These are phyloP conservation scores for Phlyctochytrium arcticum DNA, from an alignment of 192 early-diverging fungal genomes.

Conservation along the genomic window DNA sequence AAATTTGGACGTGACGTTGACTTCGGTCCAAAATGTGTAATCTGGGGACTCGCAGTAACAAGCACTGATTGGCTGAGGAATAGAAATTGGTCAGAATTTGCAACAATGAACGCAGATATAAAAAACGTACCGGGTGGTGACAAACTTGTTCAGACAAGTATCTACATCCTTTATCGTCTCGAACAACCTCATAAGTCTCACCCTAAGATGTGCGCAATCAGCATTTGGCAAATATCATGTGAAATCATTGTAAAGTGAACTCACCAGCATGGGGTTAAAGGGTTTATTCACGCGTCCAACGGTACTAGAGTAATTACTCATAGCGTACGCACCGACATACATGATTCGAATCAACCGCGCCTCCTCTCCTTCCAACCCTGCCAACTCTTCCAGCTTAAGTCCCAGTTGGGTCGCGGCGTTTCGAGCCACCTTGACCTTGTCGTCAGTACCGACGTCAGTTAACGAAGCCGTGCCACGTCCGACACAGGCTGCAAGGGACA, in stretches of 20 bases:
- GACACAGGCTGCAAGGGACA: constrained; percentile 65
- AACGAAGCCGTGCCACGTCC: constrained; percentile 38
- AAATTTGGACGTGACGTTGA: constrained; percentile 81
- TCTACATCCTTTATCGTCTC: constrained; percentile 71
- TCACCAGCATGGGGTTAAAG: constrained; percentile 78
- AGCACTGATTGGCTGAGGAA: constrained; percentile 70
- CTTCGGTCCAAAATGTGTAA: constrained; percentile 81
- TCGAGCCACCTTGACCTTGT: not conserved
- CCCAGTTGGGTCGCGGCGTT: constrained; percentile 3
- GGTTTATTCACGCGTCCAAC: constrained; percentile 76
- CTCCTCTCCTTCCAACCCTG: constrained; percentile 27
- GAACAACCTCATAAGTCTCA: constrained; percentile 84
- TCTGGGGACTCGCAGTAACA: constrained; percentile 80
- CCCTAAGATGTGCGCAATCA: constrained; percentile 35
- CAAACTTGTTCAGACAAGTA: constrained; percentile 85
- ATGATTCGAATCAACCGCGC: constrained; percentile 53
- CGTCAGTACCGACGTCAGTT: constrained; percentile 8
- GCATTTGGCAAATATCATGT: not conserved
- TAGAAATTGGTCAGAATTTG: not conserved
- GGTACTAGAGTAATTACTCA: constrained; percentile 77
- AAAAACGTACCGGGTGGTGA: constrained; percentile 73
- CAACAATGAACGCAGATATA: not conserved
- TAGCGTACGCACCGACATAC: constrained; percentile 81
- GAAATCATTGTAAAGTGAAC: not conserved
- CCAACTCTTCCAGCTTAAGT: constrained; percentile 14